phyloP scores from a whole-genome alignment of 176 grass and related monocot genomes.

The Tillandsia fasciculata region DNA sequence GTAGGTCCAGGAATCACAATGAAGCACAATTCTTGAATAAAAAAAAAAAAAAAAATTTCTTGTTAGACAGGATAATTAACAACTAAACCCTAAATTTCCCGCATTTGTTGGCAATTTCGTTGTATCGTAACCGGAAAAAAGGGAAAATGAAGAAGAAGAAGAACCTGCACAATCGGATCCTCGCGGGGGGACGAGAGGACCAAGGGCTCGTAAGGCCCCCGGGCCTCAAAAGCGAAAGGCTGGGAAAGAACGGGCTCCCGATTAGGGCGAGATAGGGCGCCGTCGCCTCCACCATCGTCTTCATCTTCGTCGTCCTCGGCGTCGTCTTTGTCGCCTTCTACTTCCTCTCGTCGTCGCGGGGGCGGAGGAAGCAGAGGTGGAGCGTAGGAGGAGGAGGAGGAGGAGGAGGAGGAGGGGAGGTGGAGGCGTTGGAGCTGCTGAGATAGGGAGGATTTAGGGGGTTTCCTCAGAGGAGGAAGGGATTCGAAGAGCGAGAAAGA shows the following conservation, averaged over 20 bases:
- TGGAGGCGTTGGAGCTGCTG: conserved; percentile 27
- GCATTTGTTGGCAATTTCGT: too few species aligned
- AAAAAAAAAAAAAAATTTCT: too few species aligned
- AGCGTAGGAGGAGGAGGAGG: not conserved
- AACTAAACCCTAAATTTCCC: too few species aligned
- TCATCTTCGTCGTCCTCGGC: conserved; percentile 3
- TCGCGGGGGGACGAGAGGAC: conserved; percentile 53
- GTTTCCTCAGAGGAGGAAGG: conserved; percentile 12
- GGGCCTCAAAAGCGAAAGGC: conserved; percentile 22
- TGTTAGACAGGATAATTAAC: too few species aligned
- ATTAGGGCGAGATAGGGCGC: not conserved
- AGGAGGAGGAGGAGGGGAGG: conserved; percentile 15
- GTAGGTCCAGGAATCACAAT: too few species aligned
- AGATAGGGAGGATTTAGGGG: conserved; percentile 27
- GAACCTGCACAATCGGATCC: conserved; percentile 58
- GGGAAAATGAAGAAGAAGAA: not conserved
- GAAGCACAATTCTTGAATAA: too few species aligned
- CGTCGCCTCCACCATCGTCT: conserved; percentile 6
- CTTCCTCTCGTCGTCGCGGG: conserved; percentile 2
- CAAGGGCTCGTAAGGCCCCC: conserved; percentile 68
- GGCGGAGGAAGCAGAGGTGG: conserved; percentile 5
- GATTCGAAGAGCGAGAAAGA: not conserved
- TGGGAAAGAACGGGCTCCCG: conserved; percentile 25
- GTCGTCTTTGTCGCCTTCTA: conserved; percentile 1
- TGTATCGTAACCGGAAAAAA: too few species aligned